A percentile compares a stretch with the other conserved stretches of the same genome.
Conservation (phyloP, 176 grass and related monocot species). For the Dendrocalamus sinicus region DNA sequence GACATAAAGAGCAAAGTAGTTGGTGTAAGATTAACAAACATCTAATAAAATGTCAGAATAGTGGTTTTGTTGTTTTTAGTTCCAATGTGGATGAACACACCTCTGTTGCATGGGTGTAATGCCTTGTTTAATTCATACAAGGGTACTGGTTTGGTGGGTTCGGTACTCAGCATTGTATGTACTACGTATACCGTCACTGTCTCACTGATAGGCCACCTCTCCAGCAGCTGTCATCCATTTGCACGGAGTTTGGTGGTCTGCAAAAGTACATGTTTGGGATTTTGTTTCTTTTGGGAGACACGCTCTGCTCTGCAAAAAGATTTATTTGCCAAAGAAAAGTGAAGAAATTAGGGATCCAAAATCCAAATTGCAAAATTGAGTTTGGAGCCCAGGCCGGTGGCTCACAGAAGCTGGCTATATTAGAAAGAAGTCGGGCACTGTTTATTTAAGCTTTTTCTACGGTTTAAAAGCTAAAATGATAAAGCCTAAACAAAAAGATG, state of each 20-base stretch:
- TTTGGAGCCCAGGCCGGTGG: background rate
- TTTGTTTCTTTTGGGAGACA: background rate
- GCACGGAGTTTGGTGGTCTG: background rate
- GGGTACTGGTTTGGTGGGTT: background rate
- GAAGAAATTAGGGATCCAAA: background rate
- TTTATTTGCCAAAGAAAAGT: background rate
- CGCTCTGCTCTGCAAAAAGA: background rate
- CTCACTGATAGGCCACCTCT: background rate
- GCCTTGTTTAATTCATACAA: background rate
- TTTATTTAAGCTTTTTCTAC: no score
- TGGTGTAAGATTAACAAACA: background rate
- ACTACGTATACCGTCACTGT: background rate
- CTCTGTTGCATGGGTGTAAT: background rate
- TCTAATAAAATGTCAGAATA: background rate
- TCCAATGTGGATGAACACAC: background rate
- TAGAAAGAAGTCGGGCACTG: no score
- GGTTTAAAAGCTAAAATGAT: no score
- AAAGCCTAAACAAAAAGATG: no score
- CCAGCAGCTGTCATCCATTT: slow-evolving; percentile 4
- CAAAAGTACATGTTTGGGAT: background rate
- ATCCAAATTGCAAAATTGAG: background rate
- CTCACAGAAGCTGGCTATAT: no score
- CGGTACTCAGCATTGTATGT: background rate
- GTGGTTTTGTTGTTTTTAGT: background rate
- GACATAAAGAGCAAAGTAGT: background rate